Evolutionary conservation across 106 monocot species (phyloP), one percentile per base, ranked within the genome.

Genomic region (Dendrobium nobile): DNA sequence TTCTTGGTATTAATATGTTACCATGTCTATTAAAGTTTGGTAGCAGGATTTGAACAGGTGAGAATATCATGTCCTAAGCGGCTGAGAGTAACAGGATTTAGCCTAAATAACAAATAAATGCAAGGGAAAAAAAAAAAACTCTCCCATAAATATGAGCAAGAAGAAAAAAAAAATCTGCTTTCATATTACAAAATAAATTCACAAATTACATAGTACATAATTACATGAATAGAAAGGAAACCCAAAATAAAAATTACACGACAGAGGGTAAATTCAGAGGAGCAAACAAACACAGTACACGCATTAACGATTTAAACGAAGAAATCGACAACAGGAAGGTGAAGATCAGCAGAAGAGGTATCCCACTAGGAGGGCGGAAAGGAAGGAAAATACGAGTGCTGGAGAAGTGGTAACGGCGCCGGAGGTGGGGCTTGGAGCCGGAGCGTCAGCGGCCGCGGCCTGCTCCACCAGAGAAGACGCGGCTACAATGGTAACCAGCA

Each of bases 401-500:
- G 83, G 78, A 19, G 72, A 22, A 17, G 40, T 8, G 33, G 22
- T 5, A 22, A n/a, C 4, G 28, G 78, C 68, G n/a, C 47, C 77
- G 77, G 78, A 78, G 40, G 78, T 72, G 9, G 83, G 83, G 41
- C 83, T 77, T 33, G 78, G 78, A 9, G 83, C 83, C 10, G 83
- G 83, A 72, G 72, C 78, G 0, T 83, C 72, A 13, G 67, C 47
- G 26, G 72, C 77, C 1, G 31, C 1, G 43, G 44, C 75, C 9
- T 5, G 41, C n/a, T 82, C 75, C 6, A 82, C 82, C 7, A 76
- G 6, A 4, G 82, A 78, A 41, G 78, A 67, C 41, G 45, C 77
- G 24, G 51, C 67, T 24, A 47, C 67, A 28, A 67, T 9, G 65
- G 77, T 70, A 17, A 54, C 26, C 5, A 51, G 19, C 40, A 59